phyloP scores from a whole-genome alignment of 805 yeast species.

The Yamadazyma ubonensis region DNA sequence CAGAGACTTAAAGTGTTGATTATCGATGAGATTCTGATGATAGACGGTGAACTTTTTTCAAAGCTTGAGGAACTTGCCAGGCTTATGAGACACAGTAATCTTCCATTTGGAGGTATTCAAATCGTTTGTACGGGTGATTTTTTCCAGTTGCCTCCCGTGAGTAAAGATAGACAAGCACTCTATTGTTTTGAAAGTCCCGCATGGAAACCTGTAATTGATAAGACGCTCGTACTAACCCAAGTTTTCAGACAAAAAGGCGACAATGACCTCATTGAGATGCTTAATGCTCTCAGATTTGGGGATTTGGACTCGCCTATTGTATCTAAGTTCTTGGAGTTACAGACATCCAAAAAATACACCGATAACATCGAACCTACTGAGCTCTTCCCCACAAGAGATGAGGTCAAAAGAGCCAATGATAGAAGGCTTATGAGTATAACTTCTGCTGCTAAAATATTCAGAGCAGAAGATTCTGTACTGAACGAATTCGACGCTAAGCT shows the following conservation, averaged over 20 bases:
- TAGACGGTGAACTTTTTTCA: constrained; percentile 74
- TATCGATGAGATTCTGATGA: constrained; percentile 93
- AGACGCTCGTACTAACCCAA: constrained; percentile 67
- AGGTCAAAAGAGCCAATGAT: constrained; percentile 76
- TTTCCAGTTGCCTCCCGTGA: constrained; percentile 92
- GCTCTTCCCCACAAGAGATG: constrained; percentile 78
- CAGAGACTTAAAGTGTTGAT: constrained; percentile 63
- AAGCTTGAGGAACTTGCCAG: constrained; percentile 74
- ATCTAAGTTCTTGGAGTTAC: constrained; percentile 48
- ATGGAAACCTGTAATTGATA: constrained; percentile 65
- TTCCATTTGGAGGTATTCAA: constrained; percentile 95
- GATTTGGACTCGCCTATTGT: constrained; percentile 51
- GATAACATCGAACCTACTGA: constrained; percentile 91
- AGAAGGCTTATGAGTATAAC: constrained; percentile 38
- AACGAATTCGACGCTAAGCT: constrained; percentile 26
- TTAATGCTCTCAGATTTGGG: constrained; percentile 81
- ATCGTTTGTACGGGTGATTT: constrained; percentile 91
- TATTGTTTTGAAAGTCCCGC: constrained; percentile 75
- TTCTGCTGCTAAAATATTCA: constrained; percentile 45
- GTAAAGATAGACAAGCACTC: constrained; percentile 29
- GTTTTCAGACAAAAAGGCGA: constrained; percentile 92
- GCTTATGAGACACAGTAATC: constrained; percentile 44
- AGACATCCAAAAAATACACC: constrained; percentile 54
- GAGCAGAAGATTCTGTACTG: constrained; percentile 31
- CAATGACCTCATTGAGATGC: constrained; percentile 66